Evolutionary conservation across 129 eudicot genomes (phyloP).

Genomic region (Flaveria linearis): DNA sequence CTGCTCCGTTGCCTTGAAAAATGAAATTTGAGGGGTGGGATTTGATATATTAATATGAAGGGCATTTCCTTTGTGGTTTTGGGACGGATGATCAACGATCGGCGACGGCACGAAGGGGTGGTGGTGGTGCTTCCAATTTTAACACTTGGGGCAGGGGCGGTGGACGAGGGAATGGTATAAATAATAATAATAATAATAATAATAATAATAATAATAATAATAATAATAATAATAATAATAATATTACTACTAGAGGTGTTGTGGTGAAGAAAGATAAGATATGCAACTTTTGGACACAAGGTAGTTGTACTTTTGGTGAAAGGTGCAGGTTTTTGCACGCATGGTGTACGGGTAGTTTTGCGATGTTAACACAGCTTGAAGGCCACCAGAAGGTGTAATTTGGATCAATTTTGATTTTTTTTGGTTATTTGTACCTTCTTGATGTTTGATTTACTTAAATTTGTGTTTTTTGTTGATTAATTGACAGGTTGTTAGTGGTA

Average conservation of each 20-base stretch:
- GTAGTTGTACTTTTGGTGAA: too few relatives aligned
- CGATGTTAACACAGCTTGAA: conserved; percentile 74
- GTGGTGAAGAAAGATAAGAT: too few relatives aligned
- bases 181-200: conserved; percentile 11
- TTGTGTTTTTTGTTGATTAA: neutral
- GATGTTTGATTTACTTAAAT: neutral
- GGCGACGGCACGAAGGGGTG: conserved; percentile 36
- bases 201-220: neutral
- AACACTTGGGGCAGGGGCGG: conserved; percentile 56
- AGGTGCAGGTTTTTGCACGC: too few relatives aligned
- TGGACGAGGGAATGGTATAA: conserved; percentile 24
- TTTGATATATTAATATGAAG: too few relatives aligned
- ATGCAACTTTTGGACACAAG: too few relatives aligned
- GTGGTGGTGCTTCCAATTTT: conserved; percentile 40
- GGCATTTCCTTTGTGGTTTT: conserved; percentile 48
- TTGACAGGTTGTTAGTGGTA: conserved; percentile 78
- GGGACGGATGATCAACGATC: conserved; percentile 48
- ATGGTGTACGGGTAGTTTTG: too few relatives aligned
- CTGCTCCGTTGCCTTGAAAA: too few relatives aligned
- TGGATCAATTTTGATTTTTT: neutral
- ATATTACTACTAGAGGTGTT: too few relatives aligned
- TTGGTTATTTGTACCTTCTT: neutral
- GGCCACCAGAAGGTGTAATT: conserved; percentile 68
- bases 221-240: conserved; percentile 35
- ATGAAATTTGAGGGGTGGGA: too few relatives aligned